phyloP scores from a whole-genome alignment of 805 yeast species.

The Starmerella vaccinii region DNA sequence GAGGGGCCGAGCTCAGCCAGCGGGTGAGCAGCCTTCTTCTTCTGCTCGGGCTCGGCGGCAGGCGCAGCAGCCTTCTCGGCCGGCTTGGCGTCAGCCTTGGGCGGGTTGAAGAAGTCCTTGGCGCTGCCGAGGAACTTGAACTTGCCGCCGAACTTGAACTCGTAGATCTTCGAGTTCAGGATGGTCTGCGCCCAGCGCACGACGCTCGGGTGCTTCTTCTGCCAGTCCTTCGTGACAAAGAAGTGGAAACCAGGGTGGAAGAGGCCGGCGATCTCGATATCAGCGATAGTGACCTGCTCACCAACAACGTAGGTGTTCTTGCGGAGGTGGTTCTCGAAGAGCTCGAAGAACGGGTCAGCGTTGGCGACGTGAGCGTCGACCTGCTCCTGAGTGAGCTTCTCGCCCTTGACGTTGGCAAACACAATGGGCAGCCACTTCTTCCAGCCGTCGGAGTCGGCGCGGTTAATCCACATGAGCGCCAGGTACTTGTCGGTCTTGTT shows the following conservation, averaged over 20 bases:
- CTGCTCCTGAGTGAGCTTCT: slow-evolving; percentile 68
- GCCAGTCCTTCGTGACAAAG: slow-evolving; percentile 36
- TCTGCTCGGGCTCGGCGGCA: slow-evolving; percentile 22
- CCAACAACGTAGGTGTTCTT: slow-evolving; percentile 61
- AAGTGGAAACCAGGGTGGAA: slow-evolving; percentile 43
- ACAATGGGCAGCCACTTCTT: slow-evolving; percentile 41
- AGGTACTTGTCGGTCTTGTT: slow-evolving; percentile 15
- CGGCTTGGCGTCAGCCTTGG: slow-evolving; percentile 30
- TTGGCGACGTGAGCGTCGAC: slow-evolving; percentile 39
- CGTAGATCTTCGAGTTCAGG: slow-evolving; percentile 17
- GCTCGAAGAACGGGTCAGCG: slow-evolving; percentile 20
- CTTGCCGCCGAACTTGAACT: slow-evolving; percentile 12
- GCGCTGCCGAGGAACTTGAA: slow-evolving; percentile 12
- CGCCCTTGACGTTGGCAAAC: slow-evolving; percentile 49
- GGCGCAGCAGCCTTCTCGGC: slow-evolving; percentile 37
- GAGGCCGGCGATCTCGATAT: slow-evolving; percentile 44
- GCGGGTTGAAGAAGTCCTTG: slow-evolving; percentile 8
- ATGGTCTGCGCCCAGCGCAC: slow-evolving; percentile 64
- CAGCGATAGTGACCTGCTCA: slow-evolving; percentile 59
- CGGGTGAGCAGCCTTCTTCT: slow-evolving; percentile 77
- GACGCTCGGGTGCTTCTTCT: slow-evolving; percentile 49
- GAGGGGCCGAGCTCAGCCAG: slow-evolving; percentile 64
- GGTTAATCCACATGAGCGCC: slow-evolving; percentile 68
- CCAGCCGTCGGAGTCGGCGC: slow-evolving; percentile 59
- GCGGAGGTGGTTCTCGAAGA: slow-evolving; percentile 40